These are phyloP conservation scores for Lophiotrema nucula DNA, from an alignment of 495 filamentous ascomycete genomes.

Conservation along the genomic window DNA sequence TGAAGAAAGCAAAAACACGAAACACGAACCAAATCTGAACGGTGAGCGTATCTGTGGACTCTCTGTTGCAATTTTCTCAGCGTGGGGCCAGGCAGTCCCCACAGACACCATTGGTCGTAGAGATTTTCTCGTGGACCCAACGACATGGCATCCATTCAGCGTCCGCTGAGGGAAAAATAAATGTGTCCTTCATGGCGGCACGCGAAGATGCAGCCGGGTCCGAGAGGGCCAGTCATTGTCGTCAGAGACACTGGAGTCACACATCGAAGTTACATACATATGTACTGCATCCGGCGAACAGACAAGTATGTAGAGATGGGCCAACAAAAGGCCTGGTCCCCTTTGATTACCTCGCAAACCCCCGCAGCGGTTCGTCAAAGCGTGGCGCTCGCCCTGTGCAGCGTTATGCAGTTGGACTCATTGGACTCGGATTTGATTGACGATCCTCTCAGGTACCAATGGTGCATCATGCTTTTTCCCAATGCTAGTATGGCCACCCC, in stretches of 20 bases:
- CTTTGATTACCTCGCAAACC: not conserved
- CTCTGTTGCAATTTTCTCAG: no score
- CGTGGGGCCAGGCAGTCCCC: no score
- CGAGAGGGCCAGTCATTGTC: no score
- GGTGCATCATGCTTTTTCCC: not conserved
- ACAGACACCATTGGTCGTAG: not conserved
- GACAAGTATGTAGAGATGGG: not conserved
- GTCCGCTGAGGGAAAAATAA: conserved; percentile 11
- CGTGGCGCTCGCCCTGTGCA: not conserved
- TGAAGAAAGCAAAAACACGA: no score
- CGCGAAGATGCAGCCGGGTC: conserved; percentile 4
- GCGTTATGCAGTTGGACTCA: conserved; percentile 5
- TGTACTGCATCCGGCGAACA: conserved; percentile 1
- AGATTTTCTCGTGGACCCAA: conserved; percentile 15
- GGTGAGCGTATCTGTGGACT: no score
- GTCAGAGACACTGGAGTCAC: not conserved
- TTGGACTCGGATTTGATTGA: not conserved
- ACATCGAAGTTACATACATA: conserved; percentile 15
- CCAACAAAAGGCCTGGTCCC: conserved; percentile 2
- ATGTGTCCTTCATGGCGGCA: conserved; percentile 3
- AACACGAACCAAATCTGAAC: no score
- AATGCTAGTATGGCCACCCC: not conserved
- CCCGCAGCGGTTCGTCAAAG: not conserved
- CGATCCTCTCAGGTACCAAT: conserved; percentile 15
- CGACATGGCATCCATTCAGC: conserved; percentile 17